Percentiles rank a stretch among this genome's conserved stretches.
These are phyloP conservation scores for Serendipita sp. DNA, from an alignment of 768 basidiomycete genomes.

Conservation along the genomic window DNA sequence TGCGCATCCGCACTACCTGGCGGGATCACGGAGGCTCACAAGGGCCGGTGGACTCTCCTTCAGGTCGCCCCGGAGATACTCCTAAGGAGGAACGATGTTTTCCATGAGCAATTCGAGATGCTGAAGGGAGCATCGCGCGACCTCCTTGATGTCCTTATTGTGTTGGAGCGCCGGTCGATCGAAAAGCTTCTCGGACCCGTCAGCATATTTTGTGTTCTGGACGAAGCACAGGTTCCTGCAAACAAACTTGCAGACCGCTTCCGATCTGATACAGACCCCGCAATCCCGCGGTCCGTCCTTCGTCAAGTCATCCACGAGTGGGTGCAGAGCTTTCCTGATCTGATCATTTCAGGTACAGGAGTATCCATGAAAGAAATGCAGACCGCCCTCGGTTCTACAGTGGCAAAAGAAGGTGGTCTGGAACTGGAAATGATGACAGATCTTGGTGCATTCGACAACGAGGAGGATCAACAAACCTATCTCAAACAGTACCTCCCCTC, in stretches of 20 bases:
- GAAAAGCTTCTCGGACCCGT: neutral
- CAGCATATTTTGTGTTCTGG: neutral
- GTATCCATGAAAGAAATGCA: neutral
- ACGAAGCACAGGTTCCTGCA: neutral
- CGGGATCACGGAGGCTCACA: neutral
- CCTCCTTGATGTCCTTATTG: neutral
- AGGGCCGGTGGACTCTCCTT: neutral
- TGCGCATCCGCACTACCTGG: neutral
- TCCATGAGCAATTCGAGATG: neutral
- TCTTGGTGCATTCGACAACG: neutral
- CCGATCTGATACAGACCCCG: neutral
- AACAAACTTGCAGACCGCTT: neutral
- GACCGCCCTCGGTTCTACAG: neutral
- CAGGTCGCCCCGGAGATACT: neutral
- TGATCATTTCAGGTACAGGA: neutral
- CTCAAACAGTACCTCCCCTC: neutral
- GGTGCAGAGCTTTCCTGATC: neutral
- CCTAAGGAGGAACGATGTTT: neutral
- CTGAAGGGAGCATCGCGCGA: neutral
- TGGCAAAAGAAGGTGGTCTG: neutral
- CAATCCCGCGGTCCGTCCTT: neutral
- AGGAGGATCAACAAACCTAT: neutral
- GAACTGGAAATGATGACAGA: neutral
- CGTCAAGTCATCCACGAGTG: neutral
- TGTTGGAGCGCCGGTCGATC: neutral